A percentile compares a stretch with the other conserved stretches of the same genome.
These are phyloP conservation scores for Trichoderma citrinoviride DNA, from an alignment of 2,329 filamentous ascomycete species.

Conservation along the genomic window DNA sequence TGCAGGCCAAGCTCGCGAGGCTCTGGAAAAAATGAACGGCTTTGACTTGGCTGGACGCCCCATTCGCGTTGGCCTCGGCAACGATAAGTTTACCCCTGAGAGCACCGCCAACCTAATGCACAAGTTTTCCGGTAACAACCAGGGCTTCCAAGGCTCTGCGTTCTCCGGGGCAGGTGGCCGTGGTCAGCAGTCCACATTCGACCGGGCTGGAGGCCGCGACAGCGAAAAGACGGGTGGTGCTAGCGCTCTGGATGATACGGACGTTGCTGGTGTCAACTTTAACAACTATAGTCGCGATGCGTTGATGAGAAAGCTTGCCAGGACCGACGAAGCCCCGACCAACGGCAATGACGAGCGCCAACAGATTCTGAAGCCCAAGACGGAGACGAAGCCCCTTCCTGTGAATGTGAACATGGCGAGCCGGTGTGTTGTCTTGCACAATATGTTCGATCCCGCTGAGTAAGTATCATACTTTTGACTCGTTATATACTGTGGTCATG, in stretches of 20 bases:
- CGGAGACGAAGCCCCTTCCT: constrained; percentile 72
- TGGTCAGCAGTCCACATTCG: constrained; percentile 83
- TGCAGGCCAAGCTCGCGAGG: constrained; percentile 86
- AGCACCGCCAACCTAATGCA: constrained; percentile 89
- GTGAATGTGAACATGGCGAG: constrained; percentile 90
- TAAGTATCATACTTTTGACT: constrained; percentile 51
- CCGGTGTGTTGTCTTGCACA: constrained; percentile 88
- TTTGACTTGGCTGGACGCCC: constrained; percentile 97
- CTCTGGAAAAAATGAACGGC: constrained; percentile 98
- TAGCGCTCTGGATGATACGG: constrained; percentile 93
- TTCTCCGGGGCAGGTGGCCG: constrained; percentile 90
- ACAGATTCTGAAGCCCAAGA: constrained; percentile 73
- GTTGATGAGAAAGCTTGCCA: constrained; percentile 96
- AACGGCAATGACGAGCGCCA: constrained; percentile 62
- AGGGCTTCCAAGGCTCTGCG: constrained; percentile 80
- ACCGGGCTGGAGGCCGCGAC: constrained; percentile 84
- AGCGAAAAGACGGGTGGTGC: constrained; percentile 88
- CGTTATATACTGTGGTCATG: background rate
- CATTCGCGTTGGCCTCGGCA: constrained; percentile 97
- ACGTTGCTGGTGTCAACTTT: constrained; percentile 98
- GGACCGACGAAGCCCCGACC: constrained; percentile 77
- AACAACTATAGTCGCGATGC: constrained; percentile 98
- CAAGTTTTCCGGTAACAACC: constrained; percentile 81
- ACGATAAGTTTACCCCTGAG: constrained; percentile 99
- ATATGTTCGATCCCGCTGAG: constrained; percentile 92